These are phyloP conservation scores for Paecilomyces dactylethromorphus DNA, from an alignment of 2,329 filamentous ascomycete genomes.

Conservation along the genomic window DNA sequence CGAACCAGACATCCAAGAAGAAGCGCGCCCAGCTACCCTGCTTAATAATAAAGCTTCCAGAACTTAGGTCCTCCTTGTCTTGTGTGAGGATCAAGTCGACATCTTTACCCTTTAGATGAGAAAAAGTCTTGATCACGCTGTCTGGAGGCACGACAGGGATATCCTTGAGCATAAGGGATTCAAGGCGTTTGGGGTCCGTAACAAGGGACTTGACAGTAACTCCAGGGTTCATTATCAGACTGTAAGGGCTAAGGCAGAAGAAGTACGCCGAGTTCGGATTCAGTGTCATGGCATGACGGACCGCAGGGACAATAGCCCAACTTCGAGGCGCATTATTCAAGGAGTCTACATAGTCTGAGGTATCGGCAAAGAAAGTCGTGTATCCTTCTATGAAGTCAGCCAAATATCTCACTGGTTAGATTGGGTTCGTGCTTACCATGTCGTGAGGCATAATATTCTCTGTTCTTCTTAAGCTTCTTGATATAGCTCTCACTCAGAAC, in stretches of 20 bases:
- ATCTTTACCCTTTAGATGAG: conserved; percentile 67
- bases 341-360: conserved; percentile 59
- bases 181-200: conserved; percentile 60
- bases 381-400: conserved; percentile 58
- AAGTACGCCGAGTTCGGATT: conserved; percentile 72
- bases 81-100: conserved; percentile 80
- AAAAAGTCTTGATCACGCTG: conserved; percentile 93
- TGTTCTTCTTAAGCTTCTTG: conserved; percentile 70
- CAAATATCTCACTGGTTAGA: background rate
- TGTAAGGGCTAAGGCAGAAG: conserved; percentile 80
- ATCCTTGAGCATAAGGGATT: conserved; percentile 76
- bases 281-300: conserved; percentile 80
- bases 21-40: conserved; percentile 88
- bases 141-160: conserved; percentile 85
- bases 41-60: conserved; percentile 70
- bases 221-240: conserved; percentile 79
- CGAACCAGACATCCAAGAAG: conserved; percentile 92
- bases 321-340: conserved; percentile 37
- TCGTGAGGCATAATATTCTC: conserved; percentile 73
- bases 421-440: conserved; percentile 61
- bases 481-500: conserved; percentile 61
- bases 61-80: conserved; percentile 71
- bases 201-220: conserved; percentile 65
- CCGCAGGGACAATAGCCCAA: conserved; percentile 67
- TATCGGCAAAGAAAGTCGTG: conserved; percentile 70